Evolutionary conservation across 345 rosid genomes (phyloP).

Genomic region (Balakata baccata): DNA sequence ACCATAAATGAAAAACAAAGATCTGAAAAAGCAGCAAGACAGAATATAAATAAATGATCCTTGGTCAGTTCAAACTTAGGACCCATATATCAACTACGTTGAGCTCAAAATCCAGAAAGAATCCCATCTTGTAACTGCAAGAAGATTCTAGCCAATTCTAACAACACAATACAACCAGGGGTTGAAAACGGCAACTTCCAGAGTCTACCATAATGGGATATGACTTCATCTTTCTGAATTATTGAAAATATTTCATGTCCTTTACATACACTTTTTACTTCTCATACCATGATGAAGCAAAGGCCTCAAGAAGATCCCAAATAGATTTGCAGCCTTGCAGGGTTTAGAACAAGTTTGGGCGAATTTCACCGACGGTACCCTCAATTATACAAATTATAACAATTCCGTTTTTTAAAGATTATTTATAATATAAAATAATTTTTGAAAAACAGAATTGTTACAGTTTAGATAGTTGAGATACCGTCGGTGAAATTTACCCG

Average conservation of each 20-base stretch:
- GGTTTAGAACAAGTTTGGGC: background rate
- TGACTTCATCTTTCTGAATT: constrained; percentile 1
- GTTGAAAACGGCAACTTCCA: background rate
- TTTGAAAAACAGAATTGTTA: no score
- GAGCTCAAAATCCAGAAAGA: background rate
- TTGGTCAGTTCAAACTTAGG: background rate
- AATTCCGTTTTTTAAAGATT: no score
- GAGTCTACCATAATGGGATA: background rate
- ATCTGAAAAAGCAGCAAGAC: background rate
- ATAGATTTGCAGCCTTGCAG: no score
- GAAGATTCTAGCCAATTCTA: background rate
- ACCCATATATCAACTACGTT: background rate
- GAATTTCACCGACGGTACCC: no score
- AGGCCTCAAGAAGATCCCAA: background rate
- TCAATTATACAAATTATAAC: no score
- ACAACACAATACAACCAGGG: background rate
- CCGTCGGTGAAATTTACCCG: no score
- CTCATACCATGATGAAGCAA: background rate
- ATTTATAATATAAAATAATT: no score
- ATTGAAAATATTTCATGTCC: background rate
- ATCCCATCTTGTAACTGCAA: background rate
- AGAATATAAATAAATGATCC: background rate
- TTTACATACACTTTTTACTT: background rate
- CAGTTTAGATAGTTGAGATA: no score
- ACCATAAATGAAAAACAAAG: background rate